A percentile compares a stretch with the other conserved stretches of the same genome.
These are phyloP conservation scores for Orbilia blumenaviensis DNA, from an alignment of 2,329 filamentous ascomycete genomes.

Conservation along the genomic window DNA sequence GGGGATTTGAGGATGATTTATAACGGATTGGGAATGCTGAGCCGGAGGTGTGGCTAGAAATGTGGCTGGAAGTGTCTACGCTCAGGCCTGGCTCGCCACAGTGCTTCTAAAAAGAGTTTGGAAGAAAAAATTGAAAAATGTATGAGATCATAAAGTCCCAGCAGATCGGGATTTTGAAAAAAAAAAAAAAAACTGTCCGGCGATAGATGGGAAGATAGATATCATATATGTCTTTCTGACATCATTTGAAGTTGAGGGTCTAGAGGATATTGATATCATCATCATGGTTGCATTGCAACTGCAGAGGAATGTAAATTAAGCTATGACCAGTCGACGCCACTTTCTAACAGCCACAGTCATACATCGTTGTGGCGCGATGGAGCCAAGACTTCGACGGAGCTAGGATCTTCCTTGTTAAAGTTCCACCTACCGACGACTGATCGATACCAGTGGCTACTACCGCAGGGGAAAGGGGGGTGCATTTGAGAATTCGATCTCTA, in stretches of 20 bases:
- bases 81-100: conserved; percentile 1
- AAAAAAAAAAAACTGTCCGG: conserved; percentile 13
- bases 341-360: too few species aligned
- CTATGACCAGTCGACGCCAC: too few species aligned
- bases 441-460: too few species aligned
- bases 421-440: too few species aligned
- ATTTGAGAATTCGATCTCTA: too few species aligned
- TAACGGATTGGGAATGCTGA: conserved; percentile 42
- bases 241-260: conserved; percentile 8
- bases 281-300: too few species aligned
- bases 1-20: conserved; percentile 4
- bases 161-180: not conserved
- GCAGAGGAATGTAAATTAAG: too few species aligned
- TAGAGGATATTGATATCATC: not conserved
- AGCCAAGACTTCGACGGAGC: too few species aligned
- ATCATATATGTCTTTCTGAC: not conserved
- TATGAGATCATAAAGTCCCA: conserved; percentile 6
- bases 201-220: not conserved
- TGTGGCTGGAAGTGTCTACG: conserved; percentile 17
- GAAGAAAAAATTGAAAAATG: not conserved
- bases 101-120: not conserved
- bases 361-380: too few species aligned
- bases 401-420: too few species aligned
- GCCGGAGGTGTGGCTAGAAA: conserved; percentile 34
- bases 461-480: too few species aligned